phyloP scores from a whole-genome alignment of 805 yeast genomes.

The Pichia sporocuriosa region DNA sequence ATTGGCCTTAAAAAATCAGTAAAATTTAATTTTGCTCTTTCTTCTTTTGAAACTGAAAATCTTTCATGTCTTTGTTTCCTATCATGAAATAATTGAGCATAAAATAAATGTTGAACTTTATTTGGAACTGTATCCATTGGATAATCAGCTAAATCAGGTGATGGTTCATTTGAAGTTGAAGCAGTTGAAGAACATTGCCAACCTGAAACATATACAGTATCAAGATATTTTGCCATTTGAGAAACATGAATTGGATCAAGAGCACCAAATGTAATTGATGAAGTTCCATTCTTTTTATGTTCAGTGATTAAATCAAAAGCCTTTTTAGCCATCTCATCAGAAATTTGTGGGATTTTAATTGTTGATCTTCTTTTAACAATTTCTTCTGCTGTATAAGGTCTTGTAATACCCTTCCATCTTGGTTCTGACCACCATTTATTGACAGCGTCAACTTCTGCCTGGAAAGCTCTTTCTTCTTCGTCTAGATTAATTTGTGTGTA shows the following conservation, averaged over 20 bases:
- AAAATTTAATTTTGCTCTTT: conserved; percentile 65
- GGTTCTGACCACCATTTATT: conserved; percentile 91
- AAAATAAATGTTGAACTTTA: conserved; percentile 94
- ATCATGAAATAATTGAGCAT: conserved; percentile 95
- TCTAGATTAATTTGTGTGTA: conserved; percentile 53
- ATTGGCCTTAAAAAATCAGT: conserved; percentile 90
- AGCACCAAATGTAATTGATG: conserved; percentile 90
- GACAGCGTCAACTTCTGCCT: conserved; percentile 64
- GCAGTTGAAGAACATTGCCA: conserved; percentile 99
- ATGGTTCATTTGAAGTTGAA: conserved; percentile 94
- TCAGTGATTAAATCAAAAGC: conserved; percentile 61
- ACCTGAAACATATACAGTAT: conserved; percentile 89
- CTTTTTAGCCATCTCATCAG: conserved; percentile 75
- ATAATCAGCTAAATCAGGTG: conserved; percentile 97
- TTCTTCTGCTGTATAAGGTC: conserved; percentile 83
- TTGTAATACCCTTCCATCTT: conserved; percentile 82
- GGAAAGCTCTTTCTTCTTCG: conserved; percentile 58
- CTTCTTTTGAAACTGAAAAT: conserved; percentile 48
- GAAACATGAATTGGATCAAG: conserved; percentile 92
- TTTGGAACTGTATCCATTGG: conserved; percentile 99
- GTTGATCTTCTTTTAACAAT: conserved; percentile 87
- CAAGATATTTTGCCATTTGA: conserved; percentile 95
- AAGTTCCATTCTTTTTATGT: conserved; percentile 67
- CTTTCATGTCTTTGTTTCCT: conserved; percentile 91
- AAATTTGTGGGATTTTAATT: conserved; percentile 66